phyloP scores from a whole-genome alignment of 2,329 filamentous ascomycete genomes.

The Fusarium xyrophilum region DNA sequence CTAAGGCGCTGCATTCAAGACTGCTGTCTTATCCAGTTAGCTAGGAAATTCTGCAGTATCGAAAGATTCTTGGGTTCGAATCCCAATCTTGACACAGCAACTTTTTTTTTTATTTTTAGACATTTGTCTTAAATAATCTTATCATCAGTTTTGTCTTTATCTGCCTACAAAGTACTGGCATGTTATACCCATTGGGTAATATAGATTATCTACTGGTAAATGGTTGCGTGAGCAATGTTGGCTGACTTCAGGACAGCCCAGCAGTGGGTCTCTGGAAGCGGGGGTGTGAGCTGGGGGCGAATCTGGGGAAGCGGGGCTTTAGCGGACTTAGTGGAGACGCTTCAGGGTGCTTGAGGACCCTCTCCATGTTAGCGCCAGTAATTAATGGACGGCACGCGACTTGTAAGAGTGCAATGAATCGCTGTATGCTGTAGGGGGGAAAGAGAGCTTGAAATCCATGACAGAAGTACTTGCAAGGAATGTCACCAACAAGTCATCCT shows the following conservation, averaged over 20 bases:
- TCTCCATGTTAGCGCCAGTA: constrained; percentile 17
- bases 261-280: constrained; percentile 13
- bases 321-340: constrained; percentile 24
- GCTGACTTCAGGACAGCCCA: background rate
- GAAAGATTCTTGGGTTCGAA: constrained; percentile 16
- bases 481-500: background rate
- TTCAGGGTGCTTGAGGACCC: constrained; percentile 6
- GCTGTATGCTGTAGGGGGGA: constrained; percentile 3
- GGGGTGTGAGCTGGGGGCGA: constrained; percentile 14
- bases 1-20: constrained; percentile 5
- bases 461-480: background rate
- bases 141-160: too few species aligned
- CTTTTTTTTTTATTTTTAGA: too few species aligned
- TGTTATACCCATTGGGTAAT: too few species aligned
- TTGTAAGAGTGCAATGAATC: constrained; percentile 8
- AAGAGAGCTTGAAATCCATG: background rate
- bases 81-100: constrained; percentile 11
- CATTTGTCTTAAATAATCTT: too few species aligned
- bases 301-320: constrained; percentile 34
- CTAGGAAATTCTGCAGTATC: background rate
- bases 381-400: constrained; percentile 11
- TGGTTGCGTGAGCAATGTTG: background rate
- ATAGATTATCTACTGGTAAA: background rate
- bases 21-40: accelerated
- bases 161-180: too few species aligned